Conservation (phyloP, 371 early-diverging fungal species). For the Caulochytrium protostelioides region DNA sequence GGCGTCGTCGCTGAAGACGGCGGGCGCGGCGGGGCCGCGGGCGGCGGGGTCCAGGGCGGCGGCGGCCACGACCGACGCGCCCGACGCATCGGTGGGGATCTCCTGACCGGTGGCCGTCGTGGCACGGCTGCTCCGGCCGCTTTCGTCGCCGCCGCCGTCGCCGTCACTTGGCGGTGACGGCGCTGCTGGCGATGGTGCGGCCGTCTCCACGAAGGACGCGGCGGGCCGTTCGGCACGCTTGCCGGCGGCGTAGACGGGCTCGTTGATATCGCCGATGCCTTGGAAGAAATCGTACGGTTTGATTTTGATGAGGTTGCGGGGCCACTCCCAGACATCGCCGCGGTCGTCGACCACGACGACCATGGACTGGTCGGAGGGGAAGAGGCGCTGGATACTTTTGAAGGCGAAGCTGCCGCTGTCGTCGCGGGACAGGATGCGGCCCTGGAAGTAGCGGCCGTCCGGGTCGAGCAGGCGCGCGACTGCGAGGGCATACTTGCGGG, state of each 20-base stretch:
- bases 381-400: constrained; percentile 75
- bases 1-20: not conserved
- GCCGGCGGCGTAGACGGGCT: constrained; percentile 7
- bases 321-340: constrained; percentile 89
- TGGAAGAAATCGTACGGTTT: constrained; percentile 75
- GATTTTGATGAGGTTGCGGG: constrained; percentile 71
- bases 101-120: not conserved
- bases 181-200: not conserved
- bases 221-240: not conserved
- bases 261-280: constrained; percentile 90
- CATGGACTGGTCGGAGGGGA: constrained; percentile 90
- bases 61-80: not conserved
- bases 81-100: not conserved
- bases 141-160: not conserved
- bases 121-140: not conserved
- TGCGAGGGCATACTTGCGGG: constrained; percentile 74
- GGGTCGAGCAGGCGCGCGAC: constrained; percentile 83
- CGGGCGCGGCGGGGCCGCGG: not conserved
- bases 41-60: not conserved
- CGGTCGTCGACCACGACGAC: constrained; percentile 96
- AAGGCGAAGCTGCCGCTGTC: constrained; percentile 70
- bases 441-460: constrained; percentile 48
- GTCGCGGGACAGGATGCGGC: constrained; percentile 85
- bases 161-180: not conserved
- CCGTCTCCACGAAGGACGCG: too few relatives aligned